phyloP scores from a whole-genome alignment of 805 yeast genomes.

The Kuraishia capsulata region DNA sequence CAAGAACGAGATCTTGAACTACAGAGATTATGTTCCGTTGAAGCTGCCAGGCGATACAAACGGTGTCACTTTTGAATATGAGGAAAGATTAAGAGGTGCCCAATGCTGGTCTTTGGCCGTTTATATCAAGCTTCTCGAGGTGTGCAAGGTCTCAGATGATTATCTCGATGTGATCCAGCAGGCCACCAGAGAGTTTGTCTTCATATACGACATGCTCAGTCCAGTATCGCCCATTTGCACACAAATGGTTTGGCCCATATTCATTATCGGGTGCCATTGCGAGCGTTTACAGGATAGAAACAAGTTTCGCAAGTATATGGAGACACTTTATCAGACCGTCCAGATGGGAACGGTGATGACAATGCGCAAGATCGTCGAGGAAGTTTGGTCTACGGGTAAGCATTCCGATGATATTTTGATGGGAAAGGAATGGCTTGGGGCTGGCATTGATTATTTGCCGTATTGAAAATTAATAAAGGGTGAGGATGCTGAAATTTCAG shows the following conservation, averaged over 20 bases:
- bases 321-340: slow-evolving; percentile 33
- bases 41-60: slow-evolving; percentile 6
- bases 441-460: slow-evolving; percentile 44
- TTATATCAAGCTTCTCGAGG: slow-evolving; percentile 18
- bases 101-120: slow-evolving; percentile 46
- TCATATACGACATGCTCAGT: slow-evolving; percentile 35
- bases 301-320: slow-evolving; percentile 24
- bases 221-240: slow-evolving; percentile 38
- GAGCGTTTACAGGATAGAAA: slow-evolving; percentile 21
- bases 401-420: slow-evolving; percentile 32
- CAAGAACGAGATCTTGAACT: slow-evolving; percentile 26
- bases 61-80: slow-evolving; percentile 18
- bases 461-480: slow-evolving; percentile 11
- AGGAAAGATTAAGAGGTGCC: slow-evolving; percentile 37
- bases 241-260: slow-evolving; percentile 59
- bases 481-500: neutral
- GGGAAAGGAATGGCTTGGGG: slow-evolving; percentile 35
- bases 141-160: slow-evolving; percentile 8
- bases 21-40: slow-evolving; percentile 36
- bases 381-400: slow-evolving; percentile 36
- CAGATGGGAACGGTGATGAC: slow-evolving; percentile 47
- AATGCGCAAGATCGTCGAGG: slow-evolving; percentile 29
- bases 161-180: slow-evolving; percentile 20
- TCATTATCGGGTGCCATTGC: slow-evolving; percentile 39
- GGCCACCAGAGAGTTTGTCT: slow-evolving; percentile 35